Percentiles rank a stretch among this genome's conserved stretches.
Conservation (phyloP, 768 basidiomycete species). For the Phlebiopsis flavidoalba region DNA sequence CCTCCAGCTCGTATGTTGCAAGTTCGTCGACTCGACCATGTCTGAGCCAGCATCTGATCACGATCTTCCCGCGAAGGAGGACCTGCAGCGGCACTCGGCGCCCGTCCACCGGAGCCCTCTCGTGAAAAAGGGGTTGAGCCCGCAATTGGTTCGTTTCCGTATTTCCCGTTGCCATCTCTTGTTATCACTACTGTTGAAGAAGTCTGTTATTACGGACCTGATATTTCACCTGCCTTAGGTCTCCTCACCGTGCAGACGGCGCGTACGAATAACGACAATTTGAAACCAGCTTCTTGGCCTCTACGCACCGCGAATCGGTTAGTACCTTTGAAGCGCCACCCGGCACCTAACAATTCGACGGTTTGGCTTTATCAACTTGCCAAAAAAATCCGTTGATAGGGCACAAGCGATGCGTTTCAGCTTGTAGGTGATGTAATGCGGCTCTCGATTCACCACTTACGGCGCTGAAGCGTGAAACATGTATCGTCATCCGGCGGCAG, state of each 20-base stretch:
- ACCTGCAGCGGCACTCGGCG: background rate
- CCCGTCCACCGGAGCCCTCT: background rate
- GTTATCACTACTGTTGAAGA: background rate
- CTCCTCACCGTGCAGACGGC: background rate
- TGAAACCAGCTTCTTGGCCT: background rate
- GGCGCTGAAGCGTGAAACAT: slow-evolving; percentile 11
- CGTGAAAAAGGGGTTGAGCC: background rate
- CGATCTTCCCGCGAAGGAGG: slow-evolving; percentile 10
- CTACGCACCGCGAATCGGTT: background rate
- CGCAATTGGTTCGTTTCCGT: background rate
- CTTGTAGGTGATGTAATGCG: slow-evolving; percentile 11
- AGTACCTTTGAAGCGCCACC: background rate
- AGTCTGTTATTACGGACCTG: background rate
- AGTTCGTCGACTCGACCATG: background rate
- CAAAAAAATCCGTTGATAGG: slow-evolving; percentile 6
- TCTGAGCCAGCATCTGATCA: background rate
- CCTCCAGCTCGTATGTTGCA: background rate
- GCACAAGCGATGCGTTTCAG: slow-evolving; percentile 13
- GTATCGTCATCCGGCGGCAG: slow-evolving; percentile 7
- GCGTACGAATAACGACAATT: background rate
- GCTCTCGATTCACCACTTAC: background rate
- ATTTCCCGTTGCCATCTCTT: background rate
- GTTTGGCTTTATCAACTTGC: slow-evolving; percentile 6
- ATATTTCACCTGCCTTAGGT: background rate
- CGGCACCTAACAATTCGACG: slow-evolving; percentile 6